phyloP scores from a whole-genome alignment of 192 early-diverging fungal species.

The Gonapodya prolifera region DNA sequence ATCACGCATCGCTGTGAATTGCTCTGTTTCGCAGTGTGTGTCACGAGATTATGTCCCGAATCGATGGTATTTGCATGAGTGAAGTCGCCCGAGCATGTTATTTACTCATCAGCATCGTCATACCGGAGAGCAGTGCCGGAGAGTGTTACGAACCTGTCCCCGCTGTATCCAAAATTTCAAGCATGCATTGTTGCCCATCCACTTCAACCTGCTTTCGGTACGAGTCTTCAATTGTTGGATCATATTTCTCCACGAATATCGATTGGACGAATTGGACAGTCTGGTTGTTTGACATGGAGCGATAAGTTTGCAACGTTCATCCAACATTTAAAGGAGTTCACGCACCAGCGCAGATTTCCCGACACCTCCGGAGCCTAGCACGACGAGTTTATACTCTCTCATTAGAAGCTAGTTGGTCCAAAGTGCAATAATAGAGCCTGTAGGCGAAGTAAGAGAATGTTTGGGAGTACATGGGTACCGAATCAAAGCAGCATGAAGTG shows the following conservation, averaged over 20 bases:
- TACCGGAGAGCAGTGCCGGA: background rate
- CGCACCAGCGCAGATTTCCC: conserved; percentile 70
- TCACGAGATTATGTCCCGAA: background rate
- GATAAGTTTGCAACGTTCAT: too few relatives aligned
- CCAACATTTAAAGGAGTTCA: background rate
- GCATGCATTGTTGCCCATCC: conserved; percentile 67
- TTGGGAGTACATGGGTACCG: too few relatives aligned
- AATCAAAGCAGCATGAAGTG: too few relatives aligned
- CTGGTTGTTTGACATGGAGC: too few relatives aligned
- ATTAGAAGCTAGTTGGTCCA: too few relatives aligned
- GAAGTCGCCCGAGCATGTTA: background rate
- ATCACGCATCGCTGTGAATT: conserved; percentile 66
- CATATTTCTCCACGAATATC: conserved; percentile 82
- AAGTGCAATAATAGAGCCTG: too few relatives aligned
- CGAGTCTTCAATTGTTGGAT: conserved; percentile 93
- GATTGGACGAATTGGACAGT: conserved; percentile 87
- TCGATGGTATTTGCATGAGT: background rate
- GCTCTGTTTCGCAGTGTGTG: conserved; percentile 39
- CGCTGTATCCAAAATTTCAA: conserved; percentile 90
- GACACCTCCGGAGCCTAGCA: conserved; percentile 86
- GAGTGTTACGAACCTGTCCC: conserved; percentile 24
- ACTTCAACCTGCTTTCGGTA: conserved; percentile 76
- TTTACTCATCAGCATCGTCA: background rate
- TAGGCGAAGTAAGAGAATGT: too few relatives aligned
- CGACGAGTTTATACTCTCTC: conserved; percentile 94